Percentiles rank a stretch among this genome's conserved stretches.
These are phyloP conservation scores for Salvia miltiorrhiza DNA, from an alignment of 257 asterid genomes.

Conservation along the genomic window DNA sequence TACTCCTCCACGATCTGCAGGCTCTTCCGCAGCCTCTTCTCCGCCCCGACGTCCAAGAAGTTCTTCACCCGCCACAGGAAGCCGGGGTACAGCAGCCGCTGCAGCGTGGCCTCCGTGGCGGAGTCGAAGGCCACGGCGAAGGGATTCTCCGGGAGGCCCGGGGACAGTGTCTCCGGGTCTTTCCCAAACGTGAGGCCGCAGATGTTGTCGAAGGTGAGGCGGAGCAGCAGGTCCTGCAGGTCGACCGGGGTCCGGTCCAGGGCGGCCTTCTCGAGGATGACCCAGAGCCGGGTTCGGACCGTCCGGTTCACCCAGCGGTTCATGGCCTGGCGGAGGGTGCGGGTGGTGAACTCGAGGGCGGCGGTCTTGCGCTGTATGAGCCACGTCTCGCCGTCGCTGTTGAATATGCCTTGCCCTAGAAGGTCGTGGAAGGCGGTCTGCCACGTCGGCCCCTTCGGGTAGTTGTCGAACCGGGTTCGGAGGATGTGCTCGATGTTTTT, in stretches of 20 bases:
- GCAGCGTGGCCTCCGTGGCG: constrained; percentile 80
- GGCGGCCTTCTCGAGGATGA: constrained; percentile 56
- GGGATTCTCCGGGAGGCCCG: constrained; percentile 66
- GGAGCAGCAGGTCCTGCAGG: constrained; percentile 64
- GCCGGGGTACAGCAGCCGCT: constrained; percentile 62
- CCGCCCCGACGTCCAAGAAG: constrained; percentile 50
- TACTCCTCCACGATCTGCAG: constrained; percentile 57
- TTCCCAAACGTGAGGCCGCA: constrained; percentile 80
- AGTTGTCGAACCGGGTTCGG: constrained; percentile 71
- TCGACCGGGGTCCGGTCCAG: constrained; percentile 44
- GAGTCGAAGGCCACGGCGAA: constrained; percentile 71
- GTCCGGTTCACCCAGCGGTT: constrained; percentile 91
- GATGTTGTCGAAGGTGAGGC: constrained; percentile 73
- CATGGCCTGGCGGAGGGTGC: constrained; percentile 94
- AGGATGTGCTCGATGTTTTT: constrained; percentile 79
- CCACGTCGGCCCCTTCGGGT: constrained; percentile 85
- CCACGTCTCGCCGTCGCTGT: constrained; percentile 88
- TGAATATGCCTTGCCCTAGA: constrained; percentile 76
- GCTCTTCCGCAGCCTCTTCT: constrained; percentile 44
- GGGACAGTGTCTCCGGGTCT: constrained; percentile 76
- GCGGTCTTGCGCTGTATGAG: constrained; percentile 82
- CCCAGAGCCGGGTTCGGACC: constrained; percentile 65
- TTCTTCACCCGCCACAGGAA: constrained; percentile 71
- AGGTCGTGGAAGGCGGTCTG: constrained; percentile 83
- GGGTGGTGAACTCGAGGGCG: constrained; percentile 76